Evolutionary conservation across 495 filamentous ascomycete species (phyloP), one percentile per base, ranked within the genome.

Genomic region (Xylaria venustula): DNA sequence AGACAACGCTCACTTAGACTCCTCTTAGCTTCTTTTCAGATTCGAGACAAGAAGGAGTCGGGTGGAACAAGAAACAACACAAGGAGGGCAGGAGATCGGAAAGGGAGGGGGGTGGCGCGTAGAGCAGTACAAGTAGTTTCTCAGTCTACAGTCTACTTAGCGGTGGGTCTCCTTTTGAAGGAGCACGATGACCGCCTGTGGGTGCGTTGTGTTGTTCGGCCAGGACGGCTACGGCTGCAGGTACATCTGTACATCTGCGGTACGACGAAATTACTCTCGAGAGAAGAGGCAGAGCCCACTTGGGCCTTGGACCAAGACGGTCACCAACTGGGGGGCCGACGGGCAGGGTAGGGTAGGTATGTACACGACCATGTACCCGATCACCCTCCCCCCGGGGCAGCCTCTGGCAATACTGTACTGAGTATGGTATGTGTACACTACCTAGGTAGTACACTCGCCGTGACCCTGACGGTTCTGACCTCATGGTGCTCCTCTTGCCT

Each of bases 101-200:
- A 74, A 68, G 71, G 68, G 64, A 69, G 71, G 69, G 65, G 73
- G 64, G 63, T 60, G 70, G 58, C 69, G 67, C 64, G 64, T 69
- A 62, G 64, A 61, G 47, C 62, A 62, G 60, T 67, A 75, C 64
- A 65, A 60, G 67, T 68, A 61, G 58, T 61, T 58, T 44, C 47
- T 26, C 53, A 59, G 46, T 30, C 37, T 40, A 32, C 32, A n/a
- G 30, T 34, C 44, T 53, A 55, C 53, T 53, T 54, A 40, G 50
- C 41, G 50, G 49, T 54, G 58, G 58, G 49, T 54, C 50, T 60
- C 44, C 53, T 56, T 49, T 34, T 28, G 46, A 59, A 59, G 57
- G 48, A 50, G 49, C 50, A 54, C 58, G 58, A 61, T 54, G 58
- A 46, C 58, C 58, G 50, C 41, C 49, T 46, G 49, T 53, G 58